Conservation (phyloP, 2,329 filamentous ascomycete species). For the Epichloe gansuensis region DNA sequence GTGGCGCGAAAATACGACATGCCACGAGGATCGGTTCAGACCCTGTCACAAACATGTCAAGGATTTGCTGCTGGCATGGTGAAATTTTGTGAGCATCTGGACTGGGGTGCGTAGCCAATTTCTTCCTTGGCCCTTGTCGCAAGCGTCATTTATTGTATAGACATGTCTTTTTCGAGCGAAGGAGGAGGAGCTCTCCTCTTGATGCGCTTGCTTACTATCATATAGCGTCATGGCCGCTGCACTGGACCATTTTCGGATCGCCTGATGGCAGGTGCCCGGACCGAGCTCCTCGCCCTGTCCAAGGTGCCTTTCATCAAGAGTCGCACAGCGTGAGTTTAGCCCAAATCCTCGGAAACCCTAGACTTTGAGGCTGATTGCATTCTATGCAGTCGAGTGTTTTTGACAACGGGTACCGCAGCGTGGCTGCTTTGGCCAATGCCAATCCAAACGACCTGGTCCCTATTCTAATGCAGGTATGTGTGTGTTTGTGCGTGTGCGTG, state of each 20-base stretch:
- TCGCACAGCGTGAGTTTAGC: conserved; percentile 47
- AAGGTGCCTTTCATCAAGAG: conserved; percentile 68
- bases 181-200: too few relatives aligned
- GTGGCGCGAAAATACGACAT: conserved; percentile 61
- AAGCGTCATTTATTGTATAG: too few relatives aligned
- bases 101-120: conserved; percentile 39
- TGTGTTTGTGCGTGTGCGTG: not conserved
- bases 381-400: conserved; percentile 43
- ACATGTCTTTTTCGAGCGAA: too few relatives aligned
- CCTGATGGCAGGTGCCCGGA: conserved; percentile 57
- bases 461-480: conserved; percentile 54
- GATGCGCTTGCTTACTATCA: conserved; percentile 7
- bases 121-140: not conserved
- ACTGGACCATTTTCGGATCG: conserved; percentile 67
- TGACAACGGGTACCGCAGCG: conserved; percentile 61
- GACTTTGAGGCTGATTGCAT: not conserved
- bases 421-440: conserved; percentile 57
- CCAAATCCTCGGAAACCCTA: not conserved
- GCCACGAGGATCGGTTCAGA: conserved; percentile 59
- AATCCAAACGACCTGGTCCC: conserved; percentile 56
- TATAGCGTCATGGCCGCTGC: conserved; percentile 54
- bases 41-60: conserved; percentile 60
- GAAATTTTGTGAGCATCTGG: conserved; percentile 68
- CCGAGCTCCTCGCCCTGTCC: conserved; percentile 58
- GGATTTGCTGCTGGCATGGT: conserved; percentile 71